These are phyloP conservation scores for Clarireedia hainanense DNA, from an alignment of 2,329 filamentous ascomycete species.

Conservation along the genomic window DNA sequence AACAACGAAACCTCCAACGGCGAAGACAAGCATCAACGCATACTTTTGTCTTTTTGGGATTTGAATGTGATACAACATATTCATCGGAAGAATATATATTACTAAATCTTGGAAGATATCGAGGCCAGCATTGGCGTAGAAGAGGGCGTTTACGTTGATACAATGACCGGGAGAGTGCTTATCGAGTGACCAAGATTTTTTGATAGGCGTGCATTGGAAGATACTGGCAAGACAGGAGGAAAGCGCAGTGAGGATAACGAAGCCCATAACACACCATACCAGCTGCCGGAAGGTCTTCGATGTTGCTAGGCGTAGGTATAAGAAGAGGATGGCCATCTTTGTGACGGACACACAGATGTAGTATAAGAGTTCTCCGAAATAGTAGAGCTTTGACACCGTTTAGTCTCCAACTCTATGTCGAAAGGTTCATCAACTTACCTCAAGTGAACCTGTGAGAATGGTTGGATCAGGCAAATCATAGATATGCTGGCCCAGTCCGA, in stretches of 20 bases:
- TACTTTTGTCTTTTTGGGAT: slow-evolving; percentile 3
- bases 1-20: slow-evolving; percentile 2
- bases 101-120: slow-evolving; percentile 2
- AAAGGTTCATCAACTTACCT: background rate
- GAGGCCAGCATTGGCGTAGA: slow-evolving; percentile 4
- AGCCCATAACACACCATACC: background rate
- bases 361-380: background rate
- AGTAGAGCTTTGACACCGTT: background rate
- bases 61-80: slow-evolving; percentile 1
- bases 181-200: background rate
- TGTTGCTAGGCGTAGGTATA: slow-evolving; percentile 1
- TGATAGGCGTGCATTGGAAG: slow-evolving; percentile 5
- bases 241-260: background rate
- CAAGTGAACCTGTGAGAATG: slow-evolving; percentile 1
- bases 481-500: slow-evolving; percentile 3
- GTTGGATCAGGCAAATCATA: background rate
- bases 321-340: background rate
- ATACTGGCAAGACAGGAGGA: background rate
- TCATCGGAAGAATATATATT: slow-evolving; percentile 2
- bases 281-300: background rate
- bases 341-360: background rate
- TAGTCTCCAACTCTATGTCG: background rate
- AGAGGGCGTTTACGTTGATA: background rate
- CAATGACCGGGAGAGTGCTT: background rate
- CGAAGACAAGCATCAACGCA: slow-evolving; percentile 3